These are phyloP conservation scores for Zanthoxylum bungeanum DNA, from an alignment of 345 rosid species.

Conservation along the genomic window DNA sequence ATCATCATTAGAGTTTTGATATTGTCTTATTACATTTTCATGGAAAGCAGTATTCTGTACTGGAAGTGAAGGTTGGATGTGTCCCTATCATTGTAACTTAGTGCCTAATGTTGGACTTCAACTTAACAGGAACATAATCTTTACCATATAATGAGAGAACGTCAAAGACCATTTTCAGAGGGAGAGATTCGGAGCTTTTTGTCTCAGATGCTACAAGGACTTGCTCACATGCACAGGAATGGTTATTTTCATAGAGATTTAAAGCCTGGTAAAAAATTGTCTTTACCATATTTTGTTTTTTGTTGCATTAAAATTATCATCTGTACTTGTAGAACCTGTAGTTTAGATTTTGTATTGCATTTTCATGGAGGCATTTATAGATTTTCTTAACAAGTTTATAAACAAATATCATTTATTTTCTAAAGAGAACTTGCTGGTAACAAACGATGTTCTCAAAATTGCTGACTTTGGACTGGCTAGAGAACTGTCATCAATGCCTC, in stretches of 20 bases:
- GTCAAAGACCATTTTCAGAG: conserved; percentile 61
- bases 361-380: conserved; percentile 1
- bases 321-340: conserved; percentile 1
- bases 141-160: conserved; percentile 79
- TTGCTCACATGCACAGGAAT: conserved; percentile 80
- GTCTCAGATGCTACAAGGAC: conserved; percentile 88
- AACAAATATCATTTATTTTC: conserved; percentile 9
- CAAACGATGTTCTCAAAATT: conserved; percentile 70
- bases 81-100: neutral
- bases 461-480: conserved; percentile 98
- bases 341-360: conserved; percentile 8
- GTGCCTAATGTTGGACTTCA: conserved; percentile 10
- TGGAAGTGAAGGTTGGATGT: neutral
- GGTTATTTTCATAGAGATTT: conserved; percentile 93
- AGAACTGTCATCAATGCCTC: conserved; percentile 86
- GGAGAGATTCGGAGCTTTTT: conserved; percentile 68
- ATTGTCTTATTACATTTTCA: neutral
- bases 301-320: neutral
- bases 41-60: no score
- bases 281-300: neutral
- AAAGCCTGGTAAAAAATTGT: conserved; percentile 68
- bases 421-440: conserved; percentile 87
- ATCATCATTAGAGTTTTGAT: neutral
- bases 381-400: conserved; percentile 12
- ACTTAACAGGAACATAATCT: conserved; percentile 68